Evolutionary conservation across 2,329 filamentous ascomycete species (phyloP).

Genomic region (Penicillium sp.): DNA sequence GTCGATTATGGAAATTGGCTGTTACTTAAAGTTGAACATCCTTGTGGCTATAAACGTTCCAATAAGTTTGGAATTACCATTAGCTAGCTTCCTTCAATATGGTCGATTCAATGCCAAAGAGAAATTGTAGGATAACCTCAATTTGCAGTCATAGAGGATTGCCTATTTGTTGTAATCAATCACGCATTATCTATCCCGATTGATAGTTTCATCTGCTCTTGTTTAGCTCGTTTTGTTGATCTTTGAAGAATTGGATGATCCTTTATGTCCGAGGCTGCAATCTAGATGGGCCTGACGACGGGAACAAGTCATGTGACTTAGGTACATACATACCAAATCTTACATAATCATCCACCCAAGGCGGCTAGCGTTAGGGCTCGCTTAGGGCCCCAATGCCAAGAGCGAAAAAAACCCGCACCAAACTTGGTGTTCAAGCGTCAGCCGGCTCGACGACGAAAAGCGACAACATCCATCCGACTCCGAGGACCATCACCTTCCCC

Average conservation of each 20-base stretch:
- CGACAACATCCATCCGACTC: slow-evolving; percentile 49
- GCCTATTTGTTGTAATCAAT: no score
- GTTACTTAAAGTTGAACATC: no score
- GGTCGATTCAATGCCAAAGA: not conserved
- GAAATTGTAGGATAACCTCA: not conserved
- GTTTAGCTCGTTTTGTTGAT: not conserved
- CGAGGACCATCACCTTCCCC: slow-evolving; percentile 49
- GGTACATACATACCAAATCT: slow-evolving; percentile 5
- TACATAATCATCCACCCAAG: slow-evolving; percentile 26
- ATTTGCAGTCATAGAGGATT: not conserved
- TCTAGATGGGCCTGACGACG: not conserved
- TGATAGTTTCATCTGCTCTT: no score
- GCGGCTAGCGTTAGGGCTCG: slow-evolving; percentile 50
- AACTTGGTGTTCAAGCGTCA: slow-evolving; percentile 40
- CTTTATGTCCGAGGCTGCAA: slow-evolving; percentile 6
- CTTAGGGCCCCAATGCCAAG: slow-evolving; percentile 49
- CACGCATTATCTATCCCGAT: no score
- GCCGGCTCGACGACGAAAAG: slow-evolving; percentile 45
- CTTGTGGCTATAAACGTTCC: no score
- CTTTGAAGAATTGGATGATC: not conserved
- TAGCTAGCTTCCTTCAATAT: not conserved
- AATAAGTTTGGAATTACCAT: not conserved
- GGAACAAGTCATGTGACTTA: slow-evolving; percentile 17
- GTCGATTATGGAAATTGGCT: no score
- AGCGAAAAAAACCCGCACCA: slow-evolving; percentile 50